Percentiles rank a stretch among this genome's conserved stretches.
phyloP scores from a whole-genome alignment of 768 basidiomycete genomes.

The Boletus rufocinnamomeus region DNA sequence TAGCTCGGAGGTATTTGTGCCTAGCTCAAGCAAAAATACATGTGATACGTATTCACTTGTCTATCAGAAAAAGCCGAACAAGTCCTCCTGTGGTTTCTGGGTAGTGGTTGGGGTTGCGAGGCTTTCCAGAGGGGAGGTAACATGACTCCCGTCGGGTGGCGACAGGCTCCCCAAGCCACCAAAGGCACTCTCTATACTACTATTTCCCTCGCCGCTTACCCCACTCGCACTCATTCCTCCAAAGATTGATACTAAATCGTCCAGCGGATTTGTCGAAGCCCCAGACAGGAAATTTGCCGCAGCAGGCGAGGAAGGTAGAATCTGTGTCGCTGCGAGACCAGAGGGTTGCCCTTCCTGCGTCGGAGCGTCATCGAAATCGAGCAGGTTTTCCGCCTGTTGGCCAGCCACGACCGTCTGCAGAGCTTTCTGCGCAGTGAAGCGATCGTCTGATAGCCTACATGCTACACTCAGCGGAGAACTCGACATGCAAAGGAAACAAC shows the following conservation, averaged over 20 bases:
- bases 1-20: background rate
- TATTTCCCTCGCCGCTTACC: constrained; percentile 13
- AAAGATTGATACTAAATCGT: constrained; percentile 93
- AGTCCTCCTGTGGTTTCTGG: constrained; percentile 49
- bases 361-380: constrained; percentile 86
- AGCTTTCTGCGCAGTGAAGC: constrained; percentile 73
- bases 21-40: background rate
- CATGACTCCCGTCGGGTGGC: constrained; percentile 3
- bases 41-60: constrained; percentile 2
- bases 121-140: constrained; percentile 26
- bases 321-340: constrained; percentile 75
- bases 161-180: constrained; percentile 24
- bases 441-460: constrained; percentile 63
- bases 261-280: constrained; percentile 85
- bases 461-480: constrained; percentile 1
- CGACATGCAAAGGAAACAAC: constrained; percentile 28
- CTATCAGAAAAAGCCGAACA: constrained; percentile 55
- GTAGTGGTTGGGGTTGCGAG: constrained; percentile 20
- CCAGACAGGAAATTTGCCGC: constrained; percentile 75
- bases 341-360: constrained; percentile 60
- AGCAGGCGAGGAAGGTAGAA: constrained; percentile 69
- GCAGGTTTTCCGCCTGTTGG: constrained; percentile 91
- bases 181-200: constrained; percentile 13
- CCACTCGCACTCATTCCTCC: constrained; percentile 49
- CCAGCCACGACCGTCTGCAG: constrained; percentile 90